Conservation (phyloP, 805 yeast genomes). For the Suhomyces faveliae region DNA sequence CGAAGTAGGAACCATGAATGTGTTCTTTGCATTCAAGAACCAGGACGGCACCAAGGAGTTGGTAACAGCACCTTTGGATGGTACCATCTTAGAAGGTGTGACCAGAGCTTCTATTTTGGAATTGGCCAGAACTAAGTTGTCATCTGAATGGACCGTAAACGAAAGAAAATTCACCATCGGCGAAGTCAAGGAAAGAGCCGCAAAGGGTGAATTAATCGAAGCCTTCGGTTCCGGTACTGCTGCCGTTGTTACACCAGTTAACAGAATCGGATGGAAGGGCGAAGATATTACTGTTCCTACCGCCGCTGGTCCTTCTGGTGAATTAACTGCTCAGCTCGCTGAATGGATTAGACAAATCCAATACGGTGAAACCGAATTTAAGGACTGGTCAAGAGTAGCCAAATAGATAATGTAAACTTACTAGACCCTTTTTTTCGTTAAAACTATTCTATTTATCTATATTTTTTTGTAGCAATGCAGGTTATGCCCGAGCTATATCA, state of each 20-base stretch:
- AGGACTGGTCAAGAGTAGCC: conserved; percentile 48
- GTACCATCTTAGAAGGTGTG: conserved; percentile 95
- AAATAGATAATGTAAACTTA: conserved; percentile 12
- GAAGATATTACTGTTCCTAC: conserved; percentile 75
- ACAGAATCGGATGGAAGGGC: conserved; percentile 79
- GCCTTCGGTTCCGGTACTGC: conserved; percentile 98
- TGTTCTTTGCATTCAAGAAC: conserved; percentile 80
- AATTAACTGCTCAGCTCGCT: conserved; percentile 71
- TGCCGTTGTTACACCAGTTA: conserved; percentile 92
- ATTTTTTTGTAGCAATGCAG: not conserved
- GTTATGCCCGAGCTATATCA: conserved; percentile 39
- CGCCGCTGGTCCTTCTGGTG: conserved; percentile 79
- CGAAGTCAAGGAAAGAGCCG: conserved; percentile 77
- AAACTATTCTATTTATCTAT: not conserved
- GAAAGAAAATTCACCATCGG: conserved; percentile 82
- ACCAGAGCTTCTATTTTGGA: conserved; percentile 85
- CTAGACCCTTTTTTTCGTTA: not conserved
- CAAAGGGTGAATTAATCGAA: conserved; percentile 81
- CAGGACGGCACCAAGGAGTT: conserved; percentile 85
- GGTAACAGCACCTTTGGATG: conserved; percentile 95
- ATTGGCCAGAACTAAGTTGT: conserved; percentile 73
- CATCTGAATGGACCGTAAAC: conserved; percentile 75
- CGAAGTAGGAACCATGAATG: conserved; percentile 98
- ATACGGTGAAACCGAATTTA: conserved; percentile 77
- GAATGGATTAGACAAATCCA: conserved; percentile 88